These are phyloP conservation scores for Scheffersomyces amazonensis DNA, from an alignment of 805 yeast species.

Conservation along the genomic window DNA sequence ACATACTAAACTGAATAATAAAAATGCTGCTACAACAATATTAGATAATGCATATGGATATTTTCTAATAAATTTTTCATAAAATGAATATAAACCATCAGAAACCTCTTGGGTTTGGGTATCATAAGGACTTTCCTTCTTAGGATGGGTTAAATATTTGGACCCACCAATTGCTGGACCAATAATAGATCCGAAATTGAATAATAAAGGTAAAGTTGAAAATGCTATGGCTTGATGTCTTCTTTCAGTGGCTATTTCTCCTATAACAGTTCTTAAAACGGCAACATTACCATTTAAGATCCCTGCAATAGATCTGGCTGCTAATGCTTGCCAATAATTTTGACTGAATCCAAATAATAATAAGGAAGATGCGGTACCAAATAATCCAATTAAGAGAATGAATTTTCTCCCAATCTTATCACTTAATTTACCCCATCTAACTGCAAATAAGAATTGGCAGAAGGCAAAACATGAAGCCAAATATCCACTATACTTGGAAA, in stretches of 20 bases:
- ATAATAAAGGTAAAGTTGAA: constrained; percentile 26
- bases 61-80: constrained; percentile 19
- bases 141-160: constrained; percentile 24
- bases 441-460: constrained; percentile 19
- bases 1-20: constrained; percentile 17
- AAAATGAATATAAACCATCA: constrained; percentile 4
- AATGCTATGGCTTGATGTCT: constrained; percentile 30
- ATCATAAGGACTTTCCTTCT: constrained; percentile 12
- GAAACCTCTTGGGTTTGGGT: background rate
- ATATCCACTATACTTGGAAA: constrained; percentile 17
- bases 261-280: constrained; percentile 28
- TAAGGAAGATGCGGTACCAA: constrained; percentile 22
- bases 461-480: constrained; percentile 21
- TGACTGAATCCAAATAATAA: constrained; percentile 25
- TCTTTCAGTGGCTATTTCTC: constrained; percentile 28
- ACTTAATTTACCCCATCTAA: constrained; percentile 27
- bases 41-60: constrained; percentile 36
- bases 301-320: constrained; percentile 25
- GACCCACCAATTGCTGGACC: constrained; percentile 35
- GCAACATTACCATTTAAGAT: constrained; percentile 30
- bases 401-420: constrained; percentile 28
- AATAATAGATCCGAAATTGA: constrained; percentile 28
- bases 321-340: constrained; percentile 23
- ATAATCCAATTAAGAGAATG: constrained; percentile 21
- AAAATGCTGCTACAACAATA: constrained; percentile 25